Base-by-base conservation (phyloP, 1,139 yeast species). In the Debaryomyces fabryi region DNA sequence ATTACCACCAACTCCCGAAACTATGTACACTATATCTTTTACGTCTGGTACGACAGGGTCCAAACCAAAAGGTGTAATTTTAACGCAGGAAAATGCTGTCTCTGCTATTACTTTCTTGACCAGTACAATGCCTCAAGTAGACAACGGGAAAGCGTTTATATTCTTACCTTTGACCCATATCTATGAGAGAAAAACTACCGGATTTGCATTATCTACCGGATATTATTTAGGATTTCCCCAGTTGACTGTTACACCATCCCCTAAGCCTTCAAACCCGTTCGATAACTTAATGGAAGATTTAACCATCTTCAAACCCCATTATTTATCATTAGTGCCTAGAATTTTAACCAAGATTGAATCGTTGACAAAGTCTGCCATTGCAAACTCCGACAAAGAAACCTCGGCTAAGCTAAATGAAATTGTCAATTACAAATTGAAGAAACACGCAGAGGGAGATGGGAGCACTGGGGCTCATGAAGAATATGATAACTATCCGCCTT, bases 31-130 rank as follows among this genome's bases (percentile, higher is more conserved):
- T 42, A 82, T 88, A 52, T 83, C 87, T 39, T 88, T 86, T 65
- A 88, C 96, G 10, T 84, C 91, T 6, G 92, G 92, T 30, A 85
- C 92, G 23, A 85, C 92, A 4, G 91, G 91, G 13, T 54, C 74
- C 9, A 64, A 72, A 49, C 92, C 92, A 15, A 86, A 86, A 64
- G 92, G 92, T 42, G 92, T 84, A n/a, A 78, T 81, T 33, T 68
- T 86, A 54, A 71, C 81, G 4, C 89, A 86, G 48, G 64, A 65
- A 39, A 74, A 71, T 55, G 78, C 82, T 1, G 72, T 79, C 12
- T 73, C 87, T 8, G 82, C 82, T 9, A 58, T 78, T 25, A 69
- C 68, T 5, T 68, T 69, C 51, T 54, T 62, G 51, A 45, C 46
- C 35, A 53, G 59, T 40, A 57, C 49, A 42, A 50, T 54, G 47